phyloP scores from a whole-genome alignment of 306 rosid genomes.

The Pterocarpus macrocarpus region DNA sequence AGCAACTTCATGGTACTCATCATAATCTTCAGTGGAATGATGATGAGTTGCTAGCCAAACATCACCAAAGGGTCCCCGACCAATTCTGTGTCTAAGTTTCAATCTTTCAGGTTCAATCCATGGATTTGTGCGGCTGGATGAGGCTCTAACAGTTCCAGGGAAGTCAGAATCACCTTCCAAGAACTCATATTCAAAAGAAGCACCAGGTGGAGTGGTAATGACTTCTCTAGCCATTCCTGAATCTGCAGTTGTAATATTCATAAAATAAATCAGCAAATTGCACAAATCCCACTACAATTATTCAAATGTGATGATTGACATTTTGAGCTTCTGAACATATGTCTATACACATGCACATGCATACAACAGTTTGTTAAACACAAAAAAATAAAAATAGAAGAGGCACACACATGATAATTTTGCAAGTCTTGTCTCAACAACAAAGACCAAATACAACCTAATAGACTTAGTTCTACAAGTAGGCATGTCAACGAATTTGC shows the following conservation, averaged over 20 bases:
- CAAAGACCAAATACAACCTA: constrained; percentile 18
- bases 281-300: background rate
- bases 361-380: background rate
- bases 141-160: constrained; percentile 57
- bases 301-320: background rate
- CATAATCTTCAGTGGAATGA: constrained; percentile 81
- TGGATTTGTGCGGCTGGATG: constrained; percentile 55
- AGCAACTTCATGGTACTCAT: constrained; percentile 89
- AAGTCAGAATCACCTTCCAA: constrained; percentile 68
- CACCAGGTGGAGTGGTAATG: constrained; percentile 51
- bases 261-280: constrained; percentile 36
- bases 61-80: constrained; percentile 90
- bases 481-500: constrained; percentile 31
- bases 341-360: background rate
- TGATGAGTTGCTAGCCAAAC: constrained; percentile 96
- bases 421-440: constrained; percentile 11
- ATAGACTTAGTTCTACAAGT: constrained; percentile 3
- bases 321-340: background rate
- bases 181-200: constrained; percentile 75
- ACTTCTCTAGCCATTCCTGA: constrained; percentile 74
- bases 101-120: constrained; percentile 85
- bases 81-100: constrained; percentile 90
- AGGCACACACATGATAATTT: background rate
- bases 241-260: constrained; percentile 49
- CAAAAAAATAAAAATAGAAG: background rate